Evolutionary conservation across 148 eudicot genomes (phyloP).

Genomic region (Rheum nobile): DNA sequence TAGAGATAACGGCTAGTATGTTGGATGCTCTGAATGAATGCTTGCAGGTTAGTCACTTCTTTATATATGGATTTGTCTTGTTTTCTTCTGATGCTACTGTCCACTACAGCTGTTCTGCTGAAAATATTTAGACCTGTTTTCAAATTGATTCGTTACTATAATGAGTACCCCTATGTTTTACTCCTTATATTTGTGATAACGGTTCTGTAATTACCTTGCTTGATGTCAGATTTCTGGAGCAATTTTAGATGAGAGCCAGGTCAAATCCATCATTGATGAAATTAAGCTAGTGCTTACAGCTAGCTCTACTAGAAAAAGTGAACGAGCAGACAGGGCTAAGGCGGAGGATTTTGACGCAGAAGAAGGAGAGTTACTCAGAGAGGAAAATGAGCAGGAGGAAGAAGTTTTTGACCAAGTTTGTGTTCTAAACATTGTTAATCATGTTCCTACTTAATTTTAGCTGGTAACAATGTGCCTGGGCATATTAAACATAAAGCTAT

Average conservation of each 20-base stretch:
- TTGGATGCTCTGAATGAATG: slow-evolving; percentile 91
- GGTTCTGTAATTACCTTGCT: neutral
- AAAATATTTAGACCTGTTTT: neutral
- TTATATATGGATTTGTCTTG: neutral
- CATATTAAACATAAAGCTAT: neutral
- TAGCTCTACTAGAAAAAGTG: slow-evolving; percentile 71
- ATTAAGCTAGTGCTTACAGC: slow-evolving; percentile 87
- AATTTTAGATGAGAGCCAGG: slow-evolving; percentile 75
- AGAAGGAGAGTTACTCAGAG: slow-evolving; percentile 76
- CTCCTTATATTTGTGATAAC: neutral
- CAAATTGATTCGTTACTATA: neutral
- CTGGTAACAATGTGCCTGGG: neutral
- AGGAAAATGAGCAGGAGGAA: slow-evolving; percentile 94
- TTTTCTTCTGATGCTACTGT: neutral
- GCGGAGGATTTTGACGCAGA: slow-evolving; percentile 97
- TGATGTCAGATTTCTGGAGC: slow-evolving; percentile 53
- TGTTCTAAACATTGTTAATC: neutral
- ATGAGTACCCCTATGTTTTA: neutral
- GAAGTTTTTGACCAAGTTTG: slow-evolving; percentile 78
- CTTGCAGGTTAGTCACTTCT: slow-evolving; percentile 40
- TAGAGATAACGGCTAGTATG: slow-evolving; percentile 84
- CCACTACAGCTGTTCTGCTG: neutral
- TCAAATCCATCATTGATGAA: slow-evolving; percentile 76
- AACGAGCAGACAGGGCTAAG: slow-evolving; percentile 72
- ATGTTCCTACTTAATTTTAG: slow-evolving; percentile 8